phyloP scores from a whole-genome alignment of 2,329 filamentous ascomycete genomes.

The Sporothrix brunneoviolacea region DNA sequence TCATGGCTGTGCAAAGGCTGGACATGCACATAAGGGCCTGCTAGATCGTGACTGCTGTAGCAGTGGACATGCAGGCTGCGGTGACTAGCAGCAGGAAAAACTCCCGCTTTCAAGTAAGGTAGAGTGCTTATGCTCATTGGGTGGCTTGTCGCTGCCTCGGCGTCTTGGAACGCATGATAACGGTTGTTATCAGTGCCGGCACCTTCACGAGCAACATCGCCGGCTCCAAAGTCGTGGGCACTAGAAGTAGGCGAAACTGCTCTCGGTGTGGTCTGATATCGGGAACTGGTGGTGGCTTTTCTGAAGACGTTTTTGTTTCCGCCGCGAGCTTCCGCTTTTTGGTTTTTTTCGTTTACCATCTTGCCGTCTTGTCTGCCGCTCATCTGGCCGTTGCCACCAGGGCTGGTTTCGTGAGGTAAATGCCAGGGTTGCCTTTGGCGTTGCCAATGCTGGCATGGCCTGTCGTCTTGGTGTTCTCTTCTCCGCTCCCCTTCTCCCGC shows the following conservation, averaged over 20 bases:
- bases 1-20: background rate
- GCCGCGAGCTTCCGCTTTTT: too few relatives aligned
- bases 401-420: too few relatives aligned
- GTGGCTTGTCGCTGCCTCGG: background rate
- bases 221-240: background rate
- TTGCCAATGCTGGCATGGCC: too few relatives aligned
- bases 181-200: background rate
- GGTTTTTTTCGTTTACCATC: too few relatives aligned
- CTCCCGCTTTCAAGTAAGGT: background rate
- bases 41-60: background rate
- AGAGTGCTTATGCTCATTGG: background rate
- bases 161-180: background rate
- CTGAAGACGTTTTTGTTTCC: too few relatives aligned
- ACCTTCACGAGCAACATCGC: background rate
- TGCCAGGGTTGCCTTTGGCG: too few relatives aligned
- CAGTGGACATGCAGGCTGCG: too few relatives aligned
- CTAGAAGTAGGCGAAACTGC: background rate
- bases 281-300: too few relatives aligned
- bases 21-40: background rate
- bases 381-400: too few relatives aligned
- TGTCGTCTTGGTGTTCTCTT: background rate
- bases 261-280: background rate
- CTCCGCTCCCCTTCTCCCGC: background rate
- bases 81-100: too few relatives aligned
- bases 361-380: too few relatives aligned